phyloP scores from a whole-genome alignment of 495 filamentous ascomycete species.

The Trichoderma erinaceum region DNA sequence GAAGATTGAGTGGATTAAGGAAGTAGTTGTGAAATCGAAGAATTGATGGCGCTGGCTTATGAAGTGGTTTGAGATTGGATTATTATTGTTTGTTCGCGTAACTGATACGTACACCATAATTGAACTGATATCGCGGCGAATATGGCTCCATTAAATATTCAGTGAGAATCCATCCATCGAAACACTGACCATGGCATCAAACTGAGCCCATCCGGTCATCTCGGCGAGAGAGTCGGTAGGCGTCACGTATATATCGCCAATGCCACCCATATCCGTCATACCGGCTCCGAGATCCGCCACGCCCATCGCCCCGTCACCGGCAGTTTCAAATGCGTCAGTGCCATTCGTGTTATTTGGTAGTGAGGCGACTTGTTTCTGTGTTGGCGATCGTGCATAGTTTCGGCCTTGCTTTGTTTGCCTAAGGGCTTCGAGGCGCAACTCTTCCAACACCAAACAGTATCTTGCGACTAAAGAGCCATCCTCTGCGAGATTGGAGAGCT shows the following conservation, averaged over 20 bases:
- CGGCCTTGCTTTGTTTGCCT: constrained; percentile 16
- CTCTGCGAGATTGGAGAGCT: constrained; percentile 24
- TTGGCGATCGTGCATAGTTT: not conserved
- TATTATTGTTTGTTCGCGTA: not conserved
- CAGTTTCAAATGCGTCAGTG: not conserved
- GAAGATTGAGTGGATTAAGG: constrained; percentile 17
- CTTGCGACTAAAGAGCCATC: constrained; percentile 26
- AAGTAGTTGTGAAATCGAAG: not conserved
- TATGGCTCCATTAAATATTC: not conserved
- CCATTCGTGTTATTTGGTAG: not conserved
- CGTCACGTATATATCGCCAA: constrained; percentile 20
- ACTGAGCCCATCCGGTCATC: constrained; percentile 27
- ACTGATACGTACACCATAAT: not conserved
- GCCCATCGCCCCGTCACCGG: not conserved
- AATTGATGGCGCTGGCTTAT: not conserved
- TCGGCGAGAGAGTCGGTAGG: constrained; percentile 24
- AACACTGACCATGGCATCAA: constrained; percentile 24
- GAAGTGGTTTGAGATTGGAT: not conserved
- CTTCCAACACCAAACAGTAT: constrained; percentile 38
- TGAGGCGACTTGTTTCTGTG: not conserved
- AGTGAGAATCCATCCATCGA: constrained; percentile 1
- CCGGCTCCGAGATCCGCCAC: not conserved
- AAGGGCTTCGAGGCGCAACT: constrained; percentile 37
- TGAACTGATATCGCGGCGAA: not conserved
- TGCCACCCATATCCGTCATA: constrained; percentile 13